Base-by-base conservation (phyloP, 2,329 filamentous ascomycete species). In the Passalora sequoiae region DNA sequence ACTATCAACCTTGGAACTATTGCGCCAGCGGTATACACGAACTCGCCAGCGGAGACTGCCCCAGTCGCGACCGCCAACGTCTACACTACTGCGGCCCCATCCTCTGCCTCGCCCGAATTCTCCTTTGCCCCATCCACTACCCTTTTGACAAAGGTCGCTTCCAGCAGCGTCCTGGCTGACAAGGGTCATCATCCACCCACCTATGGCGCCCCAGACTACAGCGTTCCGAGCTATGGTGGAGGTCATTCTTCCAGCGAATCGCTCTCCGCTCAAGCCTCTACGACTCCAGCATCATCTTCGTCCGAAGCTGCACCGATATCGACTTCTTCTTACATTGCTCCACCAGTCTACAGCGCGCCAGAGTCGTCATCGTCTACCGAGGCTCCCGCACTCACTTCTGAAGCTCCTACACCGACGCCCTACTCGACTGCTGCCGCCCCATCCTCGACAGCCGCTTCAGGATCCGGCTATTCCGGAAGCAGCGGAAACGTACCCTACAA, bases 401-500 rank as follows among this genome's bases (percentile, higher is more conserved):
- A 16, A 13, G 37, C 43, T 21, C 37, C 43, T 2, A 36, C 44
- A 7, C 38, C 44, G 16, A 15, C 15, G 16, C 31, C 29, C 6
- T 27, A n/a, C n/a, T 6, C 28, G 7, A 4, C 28, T 15, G 43
- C 43, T 6, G 19, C 47, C 17, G 24, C 40, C 12, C 40, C 39
- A 12, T 33, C 40, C 9, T 24, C 43, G 7, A 29, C 40, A n/a
- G 39, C 43, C 16, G 30, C 35, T 17, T 36, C 40, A 21, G 9
- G 39, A n/a, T n/a, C n/a, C 15, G 27, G 40, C 41, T 19, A 31
- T 27, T 28, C 31, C 20, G 40, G 44, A 27, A 30, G 37, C 29
- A 42, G 46, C 28, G 46, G 49, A 17, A 38, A 46, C 47, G 38
- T 28, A 30, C n/a, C n/a, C n/a, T 58, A 55, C 49, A 54, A 43